These are phyloP conservation scores for Knoxia roxburghii DNA, from an alignment of 257 asterid species.

Conservation along the genomic window DNA sequence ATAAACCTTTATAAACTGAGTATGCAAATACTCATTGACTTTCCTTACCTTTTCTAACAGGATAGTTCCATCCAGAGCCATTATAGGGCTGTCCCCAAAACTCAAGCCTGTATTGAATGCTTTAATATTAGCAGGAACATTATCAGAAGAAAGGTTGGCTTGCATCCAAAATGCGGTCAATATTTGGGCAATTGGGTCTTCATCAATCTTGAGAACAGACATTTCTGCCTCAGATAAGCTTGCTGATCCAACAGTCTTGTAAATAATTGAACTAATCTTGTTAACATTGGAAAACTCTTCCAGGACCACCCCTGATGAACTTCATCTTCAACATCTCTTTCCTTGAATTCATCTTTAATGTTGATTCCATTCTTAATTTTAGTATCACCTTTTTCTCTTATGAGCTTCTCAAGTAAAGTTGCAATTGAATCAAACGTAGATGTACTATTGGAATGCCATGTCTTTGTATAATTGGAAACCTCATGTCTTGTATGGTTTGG, in stretches of 20 bases:
- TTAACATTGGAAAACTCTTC: constrained; percentile 66
- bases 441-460: constrained; percentile 55
- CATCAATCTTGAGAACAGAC: constrained; percentile 58
- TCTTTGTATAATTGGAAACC: constrained; percentile 48
- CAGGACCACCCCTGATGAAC: constrained; percentile 56
- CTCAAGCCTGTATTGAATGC: too few species aligned
- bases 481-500: constrained; percentile 59
- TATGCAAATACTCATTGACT: too few species aligned
- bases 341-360: constrained; percentile 48
- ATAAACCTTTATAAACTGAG: too few species aligned
- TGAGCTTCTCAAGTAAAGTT: constrained; percentile 88
- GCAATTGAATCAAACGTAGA: constrained; percentile 81
- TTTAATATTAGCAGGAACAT: constrained; percentile 79
- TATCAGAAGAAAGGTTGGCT: constrained; percentile 70
- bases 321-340: constrained; percentile 55
- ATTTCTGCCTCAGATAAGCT: constrained; percentile 63
- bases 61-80: too few species aligned
- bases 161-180: constrained; percentile 85
- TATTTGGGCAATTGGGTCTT: constrained; percentile 82
- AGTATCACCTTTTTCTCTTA: constrained; percentile 57
- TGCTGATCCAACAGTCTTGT: constrained; percentile 54
- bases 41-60: too few species aligned
- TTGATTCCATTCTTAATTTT: constrained; percentile 34
- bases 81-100: too few species aligned
- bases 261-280: constrained; percentile 65